Evolutionary conservation across 2,329 filamentous ascomycete genomes (phyloP), one percentile per base, ranked within the genome.

Genomic region (Ustulina deusta): DNA sequence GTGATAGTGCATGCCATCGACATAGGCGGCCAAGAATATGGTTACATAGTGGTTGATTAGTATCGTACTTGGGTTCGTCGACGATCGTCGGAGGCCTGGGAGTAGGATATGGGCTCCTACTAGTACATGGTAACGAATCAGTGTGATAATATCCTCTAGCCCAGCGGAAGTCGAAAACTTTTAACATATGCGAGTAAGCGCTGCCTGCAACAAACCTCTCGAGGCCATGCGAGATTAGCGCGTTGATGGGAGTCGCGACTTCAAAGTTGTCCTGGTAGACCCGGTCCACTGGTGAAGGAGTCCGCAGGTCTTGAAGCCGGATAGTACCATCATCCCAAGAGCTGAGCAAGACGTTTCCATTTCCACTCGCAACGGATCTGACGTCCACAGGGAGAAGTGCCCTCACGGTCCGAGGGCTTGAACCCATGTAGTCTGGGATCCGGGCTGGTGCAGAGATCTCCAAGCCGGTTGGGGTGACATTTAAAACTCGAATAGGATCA

Each of bases 151-250:
- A 88, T 2, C 77, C 70, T 69, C 77, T 83, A 0, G 81, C 75
- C 77, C 83, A 84, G 11, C 86, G 84, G 62, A 86, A 85, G 78
- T 88, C 86, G 66, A 87, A 88, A 36, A 87, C 75, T 60, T 85
- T 83, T 62, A 88, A 68, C 10, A 80, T 78, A 0, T 81, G 77
- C 3, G 79, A 78, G 17, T 78, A 77, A 40, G 82, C 82, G 71
- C 81, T 84, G 2, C 85, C 86, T 0, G 81, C 81, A 3, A 87
- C 73, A 65, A 88, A 88, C 13, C 84, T 80, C 56, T 87, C 83
- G 1, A 79, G 78, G 40, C 85, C 85, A 61, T 84, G 84, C 0
- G 84, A 79, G 2, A 87, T 77, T 1, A 88, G 78, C 0, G 84
- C 79, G 65, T 84, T 84, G 32, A 82, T 79, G 15, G 81, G 76